Evolutionary conservation across 2,329 filamentous ascomycete species (phyloP), one percentile per base, ranked within the genome.

Genomic region (Beauveria scarabaeidicola): DNA sequence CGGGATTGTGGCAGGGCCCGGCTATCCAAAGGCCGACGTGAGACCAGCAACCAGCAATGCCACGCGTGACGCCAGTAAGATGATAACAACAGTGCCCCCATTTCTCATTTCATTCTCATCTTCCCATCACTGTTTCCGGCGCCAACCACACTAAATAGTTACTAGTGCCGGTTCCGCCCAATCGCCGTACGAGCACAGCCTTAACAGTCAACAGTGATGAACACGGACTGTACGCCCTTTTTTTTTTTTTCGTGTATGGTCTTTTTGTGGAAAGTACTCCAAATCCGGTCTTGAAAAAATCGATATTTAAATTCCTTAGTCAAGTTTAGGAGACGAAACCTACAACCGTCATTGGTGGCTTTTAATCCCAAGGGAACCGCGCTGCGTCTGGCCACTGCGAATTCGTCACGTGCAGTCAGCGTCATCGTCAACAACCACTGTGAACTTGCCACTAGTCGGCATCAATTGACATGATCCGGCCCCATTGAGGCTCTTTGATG

Each of bases 141-240:
- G 50, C 17, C 46, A 25, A 43, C 15, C 17, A 36, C 32, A 6
- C 29, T 32, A n/a, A n/a, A n/a, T n/a, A n/a, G n/a, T 27, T 27
- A 13, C 23, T 40, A 32, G 46, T 29, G 46, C 36, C 4, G 36
- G 36, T 32, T 36, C 38, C 11, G 36, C 23, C 46, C 47, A 50
- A 41, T 51, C 44, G 51, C n/a, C 13, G 19, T 48, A 29, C 44
- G 46, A 51, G 46, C 46, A 58, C 46, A 58, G 55, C 55, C 55
- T 51, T 51, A 13, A 17, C 2, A 23, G 3, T 17, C 9, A 23
- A 23, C 23, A 23, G 23, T 23, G 23, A 23, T 23, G 23, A 23
- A 23, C 23, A 3, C 4, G 23, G 23, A 23, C 23, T 23, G 23
- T 4, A 23, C 3, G 23, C 23, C 23, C 23, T 4, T 36, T 6